Base-by-base conservation (phyloP, 441 rosid genomes). In the Erysimum cheiri region DNA sequence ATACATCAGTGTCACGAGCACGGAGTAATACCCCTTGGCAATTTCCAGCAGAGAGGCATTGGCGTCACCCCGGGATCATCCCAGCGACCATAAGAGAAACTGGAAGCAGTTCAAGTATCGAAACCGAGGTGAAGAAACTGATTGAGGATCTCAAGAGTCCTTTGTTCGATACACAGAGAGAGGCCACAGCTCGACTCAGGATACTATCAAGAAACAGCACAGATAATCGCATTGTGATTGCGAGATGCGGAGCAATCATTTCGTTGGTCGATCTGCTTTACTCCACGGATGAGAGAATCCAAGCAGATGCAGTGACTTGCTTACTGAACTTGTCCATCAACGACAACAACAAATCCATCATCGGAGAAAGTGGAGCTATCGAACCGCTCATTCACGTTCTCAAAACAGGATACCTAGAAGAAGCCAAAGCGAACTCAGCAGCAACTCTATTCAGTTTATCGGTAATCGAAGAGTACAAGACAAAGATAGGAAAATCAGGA, bases 381-480 rank as follows among this genome's bases (percentile, higher is more conserved):
- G 85, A 81, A 43, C 93, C 92, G 47, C 83, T 94, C 71, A 86
- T 94, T 60, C 83, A 88, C 56, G 96, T 91, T 19, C 89, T 91
- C 33, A 76, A 80, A 79, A 80, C 93, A 6, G 98, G 98, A 64
- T 86, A 77, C 74, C 71, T 84, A 0, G 98, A 90, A 82, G 98
- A 91, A 82, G 97, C 96, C 35, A 90, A 81, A 79, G 96, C 86
- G 62, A 94, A 91, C 62, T 56, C 97, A 50, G 98, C 98, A 70
- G 92, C 90, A 14, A 94, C 97, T 10, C 88, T 94, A 3, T 88
- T 89, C 65, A 94, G 96, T 53, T 88, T 94, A 39, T 94, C 98
- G 0, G 92, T 83, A 39, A 81, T 87, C 0, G 93, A 89, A 84
- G 93, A 91, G 64, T 86, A 89, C 80, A 94, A 91, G 78, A 73